phyloP scores from a whole-genome alignment of 2,329 filamentous ascomycete genomes.

The Pestalotiopsis sp. region DNA sequence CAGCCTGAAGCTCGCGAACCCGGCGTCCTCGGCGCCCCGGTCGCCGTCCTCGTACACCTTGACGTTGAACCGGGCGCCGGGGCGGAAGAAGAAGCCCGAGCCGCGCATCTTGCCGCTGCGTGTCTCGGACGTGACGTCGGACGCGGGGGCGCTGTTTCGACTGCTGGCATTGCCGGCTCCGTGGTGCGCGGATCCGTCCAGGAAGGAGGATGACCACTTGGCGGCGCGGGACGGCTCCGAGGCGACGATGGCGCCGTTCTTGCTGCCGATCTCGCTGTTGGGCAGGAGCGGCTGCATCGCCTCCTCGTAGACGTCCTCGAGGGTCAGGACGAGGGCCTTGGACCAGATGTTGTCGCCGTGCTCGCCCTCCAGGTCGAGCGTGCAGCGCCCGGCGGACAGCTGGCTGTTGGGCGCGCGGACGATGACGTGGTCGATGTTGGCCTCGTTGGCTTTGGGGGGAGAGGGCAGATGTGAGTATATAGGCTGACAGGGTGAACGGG shows the following conservation, averaged over 20 bases:
- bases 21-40: conserved; percentile 16
- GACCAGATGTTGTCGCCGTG: conserved; percentile 15
- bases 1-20: conserved; percentile 17
- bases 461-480: not conserved
- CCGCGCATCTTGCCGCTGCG: conserved; percentile 18
- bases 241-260: conserved; percentile 23
- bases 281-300: conserved; percentile 38
- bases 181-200: not conserved
- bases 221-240: conserved; percentile 1
- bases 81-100: conserved; percentile 33
- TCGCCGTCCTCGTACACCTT: conserved; percentile 29
- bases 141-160: not conserved
- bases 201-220: not conserved
- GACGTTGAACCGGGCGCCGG: conserved; percentile 26
- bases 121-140: conserved; percentile 19
- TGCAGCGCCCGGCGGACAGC: conserved; percentile 28
- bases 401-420: conserved; percentile 41
- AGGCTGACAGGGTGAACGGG: not conserved
- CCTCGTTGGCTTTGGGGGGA: conserved; percentile 22
- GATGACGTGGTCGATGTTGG: conserved; percentile 44
- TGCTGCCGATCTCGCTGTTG: conserved; percentile 24
- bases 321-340: conserved; percentile 27
- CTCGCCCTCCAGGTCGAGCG: conserved; percentile 16
- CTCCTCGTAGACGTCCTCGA: conserved; percentile 33
- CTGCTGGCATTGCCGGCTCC: conserved; percentile 1